Evolutionary conservation across 176 grass and related monocot genomes (phyloP).

Genomic region (sorghum (Sorghum bicolor)): DNA sequence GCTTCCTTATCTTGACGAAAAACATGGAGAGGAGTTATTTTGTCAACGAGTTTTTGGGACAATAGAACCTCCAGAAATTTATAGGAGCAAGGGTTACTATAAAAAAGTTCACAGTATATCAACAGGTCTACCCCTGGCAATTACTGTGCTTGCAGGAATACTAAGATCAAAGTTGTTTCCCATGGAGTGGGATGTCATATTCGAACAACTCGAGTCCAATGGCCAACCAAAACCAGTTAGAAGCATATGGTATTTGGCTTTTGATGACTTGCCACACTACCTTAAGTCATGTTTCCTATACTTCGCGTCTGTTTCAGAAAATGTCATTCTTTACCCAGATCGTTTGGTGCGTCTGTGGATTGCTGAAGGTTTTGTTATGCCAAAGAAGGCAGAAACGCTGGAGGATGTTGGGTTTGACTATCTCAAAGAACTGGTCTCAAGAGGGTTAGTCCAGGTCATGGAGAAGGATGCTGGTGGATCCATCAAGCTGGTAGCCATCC

Average conservation of each 20-base stretch:
- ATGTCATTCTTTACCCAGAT: conserved; percentile 28
- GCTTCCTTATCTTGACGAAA: conserved; percentile 20
- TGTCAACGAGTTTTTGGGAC: conserved; percentile 32
- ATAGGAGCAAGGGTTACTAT: conserved; percentile 31
- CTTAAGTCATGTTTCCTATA: conserved; percentile 59
- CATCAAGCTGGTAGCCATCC: conserved; percentile 36
- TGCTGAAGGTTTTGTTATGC: conserved; percentile 42
- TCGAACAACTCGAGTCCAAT: conserved; percentile 37
- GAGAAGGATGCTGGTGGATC: conserved; percentile 34
- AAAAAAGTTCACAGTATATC: conserved; percentile 39
- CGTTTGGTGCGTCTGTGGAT: conserved; percentile 41
- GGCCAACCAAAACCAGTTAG: conserved; percentile 35
- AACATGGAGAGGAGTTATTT: conserved; percentile 32
- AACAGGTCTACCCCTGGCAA: conserved; percentile 40
- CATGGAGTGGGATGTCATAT: conserved; percentile 33
- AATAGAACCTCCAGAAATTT: conserved; percentile 29
- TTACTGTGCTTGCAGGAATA: conserved; percentile 42
- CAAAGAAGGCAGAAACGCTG: conserved; percentile 31
- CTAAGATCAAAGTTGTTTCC: conserved; percentile 38
- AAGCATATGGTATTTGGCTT: conserved; percentile 36
- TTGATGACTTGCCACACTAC: conserved; percentile 47
- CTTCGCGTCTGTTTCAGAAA: conserved; percentile 37
- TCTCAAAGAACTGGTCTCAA: conserved; percentile 37
- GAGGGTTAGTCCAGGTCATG: conserved; percentile 43
- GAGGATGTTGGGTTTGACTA: conserved; percentile 35